Base-by-base conservation (phyloP, 371 early-diverging fungal genomes). In the Sporodiniella umbellata region DNA sequence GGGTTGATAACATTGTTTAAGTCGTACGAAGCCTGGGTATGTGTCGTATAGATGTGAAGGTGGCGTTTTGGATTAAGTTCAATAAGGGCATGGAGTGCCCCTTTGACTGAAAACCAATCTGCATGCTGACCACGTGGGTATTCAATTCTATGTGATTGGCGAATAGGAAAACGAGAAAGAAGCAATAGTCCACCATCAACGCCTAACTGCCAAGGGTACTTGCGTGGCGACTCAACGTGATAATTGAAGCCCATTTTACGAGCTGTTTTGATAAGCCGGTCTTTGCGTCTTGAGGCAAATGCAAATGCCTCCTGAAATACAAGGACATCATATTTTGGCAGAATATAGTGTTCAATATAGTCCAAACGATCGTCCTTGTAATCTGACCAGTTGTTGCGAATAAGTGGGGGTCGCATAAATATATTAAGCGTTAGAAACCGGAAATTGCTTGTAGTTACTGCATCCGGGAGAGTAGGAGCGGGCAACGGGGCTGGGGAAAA, bases 141-240 rank as follows among this genome's bases (percentile, higher is more conserved):
- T 30, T 82, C 82, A 15, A 86, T 58, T 8, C 61, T 53, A 25
- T 82, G 75, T 4, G 68, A 60, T 19, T 74, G 59, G 3, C 72
- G 76, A 51, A 94, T 84, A 4, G 92, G 93, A 49, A 75, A 89
- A 18, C 86, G 57, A 28, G 86, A 85, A 42, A 94, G 54, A 10
- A 94, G 72, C 5, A 89, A 62, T 14, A 94, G 65, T 4, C 95
- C 95, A 33, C 91, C 92, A 63, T 94, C 95, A 8, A 88, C 81
- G 17, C 75, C 72, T 11, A 81, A 44, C 31, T 84, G 78, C 70
- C 85, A 79, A 25, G 84, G 65, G 18, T 77, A 80, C 45, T 84
- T 81, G 8, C 82, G 56, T 33, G 84, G 81, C 1, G 79, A 78
- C n/a, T 78, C 77, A 14, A 80, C 64, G 49, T 75, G 77, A 56